Evolutionary conservation across 345 rosid species (phyloP).

Genomic region (Excoecaria agallocha): DNA sequence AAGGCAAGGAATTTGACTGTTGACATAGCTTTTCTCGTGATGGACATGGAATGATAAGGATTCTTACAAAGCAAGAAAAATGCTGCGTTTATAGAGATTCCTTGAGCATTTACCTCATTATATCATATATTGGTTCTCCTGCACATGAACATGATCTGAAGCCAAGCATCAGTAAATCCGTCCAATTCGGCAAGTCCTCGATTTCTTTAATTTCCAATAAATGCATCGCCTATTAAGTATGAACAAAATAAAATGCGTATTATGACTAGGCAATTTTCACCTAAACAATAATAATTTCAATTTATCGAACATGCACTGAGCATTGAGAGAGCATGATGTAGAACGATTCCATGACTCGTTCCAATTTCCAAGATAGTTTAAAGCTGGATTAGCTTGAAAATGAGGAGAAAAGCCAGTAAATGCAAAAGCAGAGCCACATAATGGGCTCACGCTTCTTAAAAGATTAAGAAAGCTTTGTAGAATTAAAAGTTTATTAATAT

Average conservation of each 20-base stretch:
- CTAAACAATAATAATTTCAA: background rate
- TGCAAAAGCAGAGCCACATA: background rate
- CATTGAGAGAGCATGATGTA: background rate
- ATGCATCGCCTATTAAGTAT: background rate
- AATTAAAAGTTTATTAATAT: background rate
- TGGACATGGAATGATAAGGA: constrained; percentile 27
- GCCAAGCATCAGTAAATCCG: background rate
- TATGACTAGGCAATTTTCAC: background rate
- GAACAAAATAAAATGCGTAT: background rate
- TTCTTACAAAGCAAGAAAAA: constrained; percentile 2
- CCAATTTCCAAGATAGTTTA: background rate
- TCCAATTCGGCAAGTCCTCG: background rate
- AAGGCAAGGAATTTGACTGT: constrained; percentile 3
- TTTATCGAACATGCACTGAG: background rate
- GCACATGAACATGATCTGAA: background rate
- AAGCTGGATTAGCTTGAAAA: background rate
- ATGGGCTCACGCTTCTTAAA: background rate
- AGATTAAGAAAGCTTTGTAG: background rate
- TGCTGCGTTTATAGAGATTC: constrained; percentile 12
- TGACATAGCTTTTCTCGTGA: background rate
- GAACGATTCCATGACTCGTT: background rate
- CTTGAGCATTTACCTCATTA: background rate
- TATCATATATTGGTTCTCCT: background rate
- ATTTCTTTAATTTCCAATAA: background rate
- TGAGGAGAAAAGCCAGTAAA: background rate